phyloP scores from a whole-genome alignment of 2,329 filamentous ascomycete genomes.

The Pezicula rhizophila region DNA sequence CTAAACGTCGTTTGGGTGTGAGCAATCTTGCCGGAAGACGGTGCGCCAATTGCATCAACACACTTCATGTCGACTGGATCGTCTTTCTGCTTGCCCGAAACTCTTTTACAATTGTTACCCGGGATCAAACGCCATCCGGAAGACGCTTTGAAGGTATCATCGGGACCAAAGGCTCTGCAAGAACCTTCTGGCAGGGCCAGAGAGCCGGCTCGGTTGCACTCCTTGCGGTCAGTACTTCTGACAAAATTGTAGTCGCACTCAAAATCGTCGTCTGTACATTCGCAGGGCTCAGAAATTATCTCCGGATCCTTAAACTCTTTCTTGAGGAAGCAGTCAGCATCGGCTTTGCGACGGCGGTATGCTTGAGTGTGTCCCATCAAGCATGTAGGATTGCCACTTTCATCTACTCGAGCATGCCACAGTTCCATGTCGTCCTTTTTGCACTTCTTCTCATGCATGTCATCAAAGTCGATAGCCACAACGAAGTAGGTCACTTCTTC shows the following conservation, averaged over 20 bases:
- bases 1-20: slow-evolving; percentile 57
- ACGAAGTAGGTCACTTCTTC: slow-evolving; percentile 52
- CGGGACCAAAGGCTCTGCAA: slow-evolving; percentile 50
- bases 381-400: slow-evolving; percentile 75
- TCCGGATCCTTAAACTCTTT: slow-evolving; percentile 75
- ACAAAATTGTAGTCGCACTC: slow-evolving; percentile 95
- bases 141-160: slow-evolving; percentile 70
- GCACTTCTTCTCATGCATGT: slow-evolving; percentile 75
- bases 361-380: slow-evolving; percentile 95
- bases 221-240: slow-evolving; percentile 55
- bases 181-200: slow-evolving; percentile 63
- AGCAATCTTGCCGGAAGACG: slow-evolving; percentile 61
- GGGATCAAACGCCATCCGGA: slow-evolving; percentile 93
- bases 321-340: slow-evolving; percentile 83
- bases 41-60: slow-evolving; percentile 48
- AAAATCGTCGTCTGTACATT: slow-evolving; percentile 79
- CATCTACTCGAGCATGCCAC: slow-evolving; percentile 80
- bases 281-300: slow-evolving; percentile 66
- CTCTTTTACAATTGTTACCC: slow-evolving; percentile 65
- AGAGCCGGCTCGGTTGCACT: slow-evolving; percentile 61
- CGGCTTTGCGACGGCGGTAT: slow-evolving; percentile 77
- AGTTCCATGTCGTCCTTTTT: slow-evolving; percentile 77
- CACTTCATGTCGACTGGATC: slow-evolving; percentile 71
- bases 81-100: slow-evolving; percentile 58
- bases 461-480: slow-evolving; percentile 77